phyloP scores from a whole-genome alignment of 805 yeast genomes.

The Ogataea saltuana region DNA sequence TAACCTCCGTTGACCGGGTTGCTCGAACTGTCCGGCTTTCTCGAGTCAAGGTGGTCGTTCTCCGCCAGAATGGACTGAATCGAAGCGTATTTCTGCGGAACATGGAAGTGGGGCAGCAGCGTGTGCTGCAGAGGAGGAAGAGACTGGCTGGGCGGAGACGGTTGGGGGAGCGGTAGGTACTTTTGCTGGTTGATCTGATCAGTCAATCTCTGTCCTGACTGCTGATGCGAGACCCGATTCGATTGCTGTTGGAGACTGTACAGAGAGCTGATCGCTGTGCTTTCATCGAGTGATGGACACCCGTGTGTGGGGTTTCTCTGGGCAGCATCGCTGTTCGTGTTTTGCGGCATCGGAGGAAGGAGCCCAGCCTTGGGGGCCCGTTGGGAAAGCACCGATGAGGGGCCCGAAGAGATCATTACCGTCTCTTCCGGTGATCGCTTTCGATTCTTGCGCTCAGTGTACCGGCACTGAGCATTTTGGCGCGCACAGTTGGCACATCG shows the following conservation, averaged over 20 bases:
- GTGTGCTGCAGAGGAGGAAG: slow-evolving; percentile 2
- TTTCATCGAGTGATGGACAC: slow-evolving; percentile 16
- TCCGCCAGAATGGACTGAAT: slow-evolving; percentile 16
- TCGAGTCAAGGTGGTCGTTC: neutral
- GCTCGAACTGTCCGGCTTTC: too few relatives aligned
- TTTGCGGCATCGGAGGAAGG: neutral
- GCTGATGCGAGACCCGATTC: too few relatives aligned
- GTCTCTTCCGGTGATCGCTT: too few relatives aligned
- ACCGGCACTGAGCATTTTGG: slow-evolving; percentile 41
- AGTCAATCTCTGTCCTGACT: neutral
- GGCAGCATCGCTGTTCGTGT: neutral
- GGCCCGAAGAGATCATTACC: too few relatives aligned
- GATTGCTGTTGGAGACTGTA: slow-evolving; percentile 13
- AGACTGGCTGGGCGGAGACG: neutral
- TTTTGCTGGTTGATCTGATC: neutral
- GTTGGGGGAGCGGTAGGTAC: slow-evolving; percentile 8
- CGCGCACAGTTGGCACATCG: slow-evolving; percentile 44
- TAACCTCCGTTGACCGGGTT: neutral
- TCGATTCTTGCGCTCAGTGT: slow-evolving; percentile 40
- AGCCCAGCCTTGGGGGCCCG: too few relatives aligned
- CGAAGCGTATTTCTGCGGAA: slow-evolving; percentile 12
- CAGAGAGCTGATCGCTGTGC: slow-evolving; percentile 17
- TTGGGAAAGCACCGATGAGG: too few relatives aligned
- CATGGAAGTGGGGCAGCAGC: neutral
- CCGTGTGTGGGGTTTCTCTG: neutral